These are phyloP conservation scores for Alternaria panax DNA, from an alignment of 2,329 filamentous ascomycete genomes.

Conservation along the genomic window DNA sequence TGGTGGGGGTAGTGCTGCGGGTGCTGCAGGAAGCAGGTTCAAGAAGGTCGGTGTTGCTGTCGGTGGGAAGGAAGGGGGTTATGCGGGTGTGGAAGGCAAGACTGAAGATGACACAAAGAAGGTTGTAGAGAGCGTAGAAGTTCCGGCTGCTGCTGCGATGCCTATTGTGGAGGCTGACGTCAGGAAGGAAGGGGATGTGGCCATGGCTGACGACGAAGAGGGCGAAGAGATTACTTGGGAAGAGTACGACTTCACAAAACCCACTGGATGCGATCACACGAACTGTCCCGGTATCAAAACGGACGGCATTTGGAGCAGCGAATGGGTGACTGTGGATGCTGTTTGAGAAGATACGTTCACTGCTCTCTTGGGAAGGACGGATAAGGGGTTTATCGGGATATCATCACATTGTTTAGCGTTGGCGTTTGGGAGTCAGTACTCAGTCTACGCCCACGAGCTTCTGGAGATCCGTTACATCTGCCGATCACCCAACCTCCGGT, in stretches of 20 bases:
- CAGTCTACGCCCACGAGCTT: background rate
- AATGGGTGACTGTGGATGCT: conserved; percentile 52
- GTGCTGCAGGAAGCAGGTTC: conserved; percentile 56
- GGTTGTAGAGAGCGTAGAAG: conserved; percentile 35
- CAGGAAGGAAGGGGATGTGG: conserved; percentile 11
- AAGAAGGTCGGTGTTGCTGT: conserved; percentile 73
- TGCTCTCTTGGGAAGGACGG: background rate
- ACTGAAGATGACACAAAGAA: conserved; percentile 4
- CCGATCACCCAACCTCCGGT: background rate
- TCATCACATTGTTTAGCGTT: background rate
- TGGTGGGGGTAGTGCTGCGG: conserved; percentile 26
- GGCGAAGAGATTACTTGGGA: conserved; percentile 46
- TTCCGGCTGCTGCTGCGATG: background rate
- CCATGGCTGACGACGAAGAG: conserved; percentile 41
- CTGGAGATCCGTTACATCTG: background rate
- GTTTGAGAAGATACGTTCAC: background rate
- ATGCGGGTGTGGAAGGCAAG: background rate
- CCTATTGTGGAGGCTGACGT: conserved; percentile 12
- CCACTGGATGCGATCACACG: conserved; percentile 56
- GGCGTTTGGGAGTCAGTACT: background rate
- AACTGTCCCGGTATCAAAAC: conserved; percentile 35
- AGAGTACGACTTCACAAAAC: conserved; percentile 61
- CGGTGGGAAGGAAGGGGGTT: conserved; percentile 7
- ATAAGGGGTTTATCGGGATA: no score
- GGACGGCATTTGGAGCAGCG: conserved; percentile 52